Evolutionary conservation across 805 yeast species (phyloP).

Genomic region (Lipomyces sp.): DNA sequence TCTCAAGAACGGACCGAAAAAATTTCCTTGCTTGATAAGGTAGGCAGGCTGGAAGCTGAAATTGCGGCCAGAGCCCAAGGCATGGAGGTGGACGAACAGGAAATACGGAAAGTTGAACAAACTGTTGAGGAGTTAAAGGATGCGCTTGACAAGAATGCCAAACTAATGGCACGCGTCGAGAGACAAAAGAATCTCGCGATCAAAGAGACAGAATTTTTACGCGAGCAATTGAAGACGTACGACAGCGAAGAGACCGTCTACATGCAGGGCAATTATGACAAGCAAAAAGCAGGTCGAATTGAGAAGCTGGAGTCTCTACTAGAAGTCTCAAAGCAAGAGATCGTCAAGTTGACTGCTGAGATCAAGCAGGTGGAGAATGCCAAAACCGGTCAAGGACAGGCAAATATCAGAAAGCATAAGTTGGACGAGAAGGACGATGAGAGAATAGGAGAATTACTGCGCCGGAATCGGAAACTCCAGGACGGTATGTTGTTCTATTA

Average conservation of each 20-base stretch:
- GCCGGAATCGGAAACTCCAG: slow-evolving; percentile 50
- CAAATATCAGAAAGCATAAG: slow-evolving; percentile 20
- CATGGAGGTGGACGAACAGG: slow-evolving; percentile 40
- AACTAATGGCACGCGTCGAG: slow-evolving; percentile 48
- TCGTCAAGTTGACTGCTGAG: slow-evolving; percentile 52
- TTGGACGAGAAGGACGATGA: slow-evolving; percentile 38
- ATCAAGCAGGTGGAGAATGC: slow-evolving; percentile 44
- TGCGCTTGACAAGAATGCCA: slow-evolving; percentile 51
- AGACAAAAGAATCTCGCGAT: slow-evolving; percentile 58
- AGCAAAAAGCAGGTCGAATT: slow-evolving; percentile 40
- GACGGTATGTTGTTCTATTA: slow-evolving; percentile 24
- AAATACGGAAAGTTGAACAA: slow-evolving; percentile 41
- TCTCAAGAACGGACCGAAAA: slow-evolving; percentile 46
- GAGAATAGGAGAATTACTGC: slow-evolving; percentile 47
- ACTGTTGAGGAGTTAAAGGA: slow-evolving; percentile 44
- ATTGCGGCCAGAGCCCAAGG: slow-evolving; percentile 33
- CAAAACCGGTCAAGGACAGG: slow-evolving; percentile 13
- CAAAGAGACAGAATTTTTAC: slow-evolving; percentile 62
- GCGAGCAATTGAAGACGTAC: slow-evolving; percentile 59
- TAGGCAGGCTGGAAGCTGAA: slow-evolving; percentile 45
- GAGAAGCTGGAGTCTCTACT: slow-evolving; percentile 54
- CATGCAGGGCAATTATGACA: slow-evolving; percentile 34
- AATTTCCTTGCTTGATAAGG: slow-evolving; percentile 41
- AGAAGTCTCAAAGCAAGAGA: slow-evolving; percentile 60
- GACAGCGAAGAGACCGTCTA: slow-evolving; percentile 47